These are phyloP conservation scores for Cryptococcus amylolentus DNA, from an alignment of 1,284 basidiomycete genomes.

Conservation along the genomic window DNA sequence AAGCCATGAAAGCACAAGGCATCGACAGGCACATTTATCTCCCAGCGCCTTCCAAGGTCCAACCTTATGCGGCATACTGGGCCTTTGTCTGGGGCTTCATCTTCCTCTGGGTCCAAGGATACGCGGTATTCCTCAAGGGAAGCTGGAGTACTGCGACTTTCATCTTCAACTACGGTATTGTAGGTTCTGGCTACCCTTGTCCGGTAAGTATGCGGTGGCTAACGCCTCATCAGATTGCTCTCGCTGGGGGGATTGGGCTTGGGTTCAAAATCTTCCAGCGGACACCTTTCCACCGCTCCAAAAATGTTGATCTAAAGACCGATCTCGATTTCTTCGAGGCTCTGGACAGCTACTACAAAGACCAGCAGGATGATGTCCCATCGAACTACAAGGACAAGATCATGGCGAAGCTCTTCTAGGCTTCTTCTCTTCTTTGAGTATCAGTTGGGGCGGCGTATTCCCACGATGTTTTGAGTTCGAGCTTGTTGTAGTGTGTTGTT, in stretches of 20 bases:
- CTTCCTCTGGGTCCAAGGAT: conserved; percentile 24
- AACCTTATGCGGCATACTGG: conserved; percentile 29
- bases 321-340: conserved; percentile 24
- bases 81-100: conserved; percentile 21
- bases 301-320: conserved; percentile 19
- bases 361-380: conserved; percentile 9
- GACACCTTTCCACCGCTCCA: conserved; percentile 16
- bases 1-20: conserved; percentile 28
- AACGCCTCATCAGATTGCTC: conserved; percentile 10
- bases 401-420: conserved; percentile 20
- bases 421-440: too few species aligned
- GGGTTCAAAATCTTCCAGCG: conserved; percentile 22
- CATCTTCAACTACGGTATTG: conserved; percentile 29
- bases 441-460: too few species aligned
- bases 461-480: too few species aligned
- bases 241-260: conserved; percentile 22
- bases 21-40: conserved; percentile 16
- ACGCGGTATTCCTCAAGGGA: conserved; percentile 24
- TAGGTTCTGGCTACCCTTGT: conserved; percentile 3
- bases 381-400: conserved; percentile 18
- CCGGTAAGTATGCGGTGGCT: not conserved
- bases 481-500: too few species aligned
- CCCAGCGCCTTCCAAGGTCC: conserved; percentile 10
- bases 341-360: conserved; percentile 16
- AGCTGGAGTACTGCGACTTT: conserved; percentile 22